Percentiles rank a stretch among this genome's conserved stretches.
Evolutionary conservation across 129 eudicot species (phyloP).

Genomic region (Kitagawia praeruptora): DNA sequence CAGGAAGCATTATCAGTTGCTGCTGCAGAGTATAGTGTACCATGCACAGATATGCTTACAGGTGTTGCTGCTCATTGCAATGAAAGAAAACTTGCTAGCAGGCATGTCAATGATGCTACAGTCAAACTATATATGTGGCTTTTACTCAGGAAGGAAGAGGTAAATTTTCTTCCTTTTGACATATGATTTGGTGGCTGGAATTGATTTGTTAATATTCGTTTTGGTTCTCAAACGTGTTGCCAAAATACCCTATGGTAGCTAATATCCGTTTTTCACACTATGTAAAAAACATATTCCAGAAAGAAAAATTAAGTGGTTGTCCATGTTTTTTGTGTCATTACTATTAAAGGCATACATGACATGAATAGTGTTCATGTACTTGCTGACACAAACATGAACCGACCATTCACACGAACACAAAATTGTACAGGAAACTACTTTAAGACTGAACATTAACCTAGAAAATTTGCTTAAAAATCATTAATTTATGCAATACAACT

Average conservation of each 20-base stretch:
- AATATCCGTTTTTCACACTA: not conserved
- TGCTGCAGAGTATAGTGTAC: conserved; percentile 43
- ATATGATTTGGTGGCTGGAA: not conserved
- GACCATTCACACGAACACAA: not conserved
- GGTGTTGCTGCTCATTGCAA: conserved; percentile 78
- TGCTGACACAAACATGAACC: not conserved
- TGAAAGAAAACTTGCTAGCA: conserved; percentile 57
- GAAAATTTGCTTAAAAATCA: no score
- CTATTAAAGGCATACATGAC: not conserved
- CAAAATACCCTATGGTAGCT: not conserved
- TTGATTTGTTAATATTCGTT: not conserved
- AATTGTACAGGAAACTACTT: not conserved
- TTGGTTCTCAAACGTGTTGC: not conserved
- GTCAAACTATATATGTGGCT: conserved; percentile 79
- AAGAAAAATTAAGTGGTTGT: no score
- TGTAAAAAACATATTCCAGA: not conserved
- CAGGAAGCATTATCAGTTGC: conserved; percentile 49
- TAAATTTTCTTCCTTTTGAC: conserved; percentile 21
- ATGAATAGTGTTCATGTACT: not conserved
- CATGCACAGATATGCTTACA: conserved; percentile 40
- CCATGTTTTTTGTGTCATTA: not conserved
- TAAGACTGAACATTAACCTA: not conserved
- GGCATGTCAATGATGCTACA: conserved; percentile 74
- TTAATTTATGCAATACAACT: no score
- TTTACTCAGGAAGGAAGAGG: conserved; percentile 69